phyloP scores from a whole-genome alignment of 257 asterid species.

The Leonotis leonurus region DNA sequence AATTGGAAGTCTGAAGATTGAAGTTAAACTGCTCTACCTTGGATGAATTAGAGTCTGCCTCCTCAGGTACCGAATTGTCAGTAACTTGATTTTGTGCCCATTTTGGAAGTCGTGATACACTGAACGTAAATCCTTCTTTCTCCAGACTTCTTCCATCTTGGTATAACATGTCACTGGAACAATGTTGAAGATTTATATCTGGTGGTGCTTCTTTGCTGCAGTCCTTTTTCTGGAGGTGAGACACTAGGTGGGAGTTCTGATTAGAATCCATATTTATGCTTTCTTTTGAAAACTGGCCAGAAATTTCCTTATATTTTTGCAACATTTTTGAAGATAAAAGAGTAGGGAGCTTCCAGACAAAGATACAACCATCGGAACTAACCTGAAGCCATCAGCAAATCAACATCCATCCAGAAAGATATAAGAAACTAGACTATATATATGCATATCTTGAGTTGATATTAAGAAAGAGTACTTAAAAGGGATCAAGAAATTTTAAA shows the following conservation, averaged over 20 bases:
- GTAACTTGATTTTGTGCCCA: slow-evolving; percentile 53
- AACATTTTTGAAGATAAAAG: slow-evolving; percentile 43
- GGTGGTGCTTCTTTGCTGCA: slow-evolving; percentile 19
- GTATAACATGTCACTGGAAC: slow-evolving; percentile 13
- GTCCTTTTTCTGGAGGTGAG: slow-evolving; percentile 16
- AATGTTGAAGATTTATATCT: slow-evolving; percentile 15
- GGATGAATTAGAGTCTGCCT: slow-evolving; percentile 26
- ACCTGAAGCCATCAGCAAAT: slow-evolving; percentile 41
- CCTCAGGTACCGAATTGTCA: slow-evolving; percentile 14
- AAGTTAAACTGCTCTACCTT: slow-evolving; percentile 29
- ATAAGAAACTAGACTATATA: slow-evolving; percentile 11
- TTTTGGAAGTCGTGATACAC: slow-evolving; percentile 62
- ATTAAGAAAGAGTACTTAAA: background rate
- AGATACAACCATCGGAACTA: slow-evolving; percentile 56
- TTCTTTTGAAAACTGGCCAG: slow-evolving; percentile 25
- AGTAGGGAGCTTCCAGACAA: slow-evolving; percentile 63
- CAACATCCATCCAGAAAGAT: background rate
- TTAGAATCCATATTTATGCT: slow-evolving; percentile 14
- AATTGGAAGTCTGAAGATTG: background rate
- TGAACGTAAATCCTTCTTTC: slow-evolving; percentile 40
- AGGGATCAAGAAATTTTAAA: background rate
- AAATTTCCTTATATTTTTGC: slow-evolving; percentile 25
- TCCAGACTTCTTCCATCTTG: slow-evolving; percentile 18
- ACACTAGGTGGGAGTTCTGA: slow-evolving; percentile 15
- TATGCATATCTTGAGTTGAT: background rate